Base-by-base conservation (phyloP, 805 yeast species). In the Komagataella phaffii region DNA sequence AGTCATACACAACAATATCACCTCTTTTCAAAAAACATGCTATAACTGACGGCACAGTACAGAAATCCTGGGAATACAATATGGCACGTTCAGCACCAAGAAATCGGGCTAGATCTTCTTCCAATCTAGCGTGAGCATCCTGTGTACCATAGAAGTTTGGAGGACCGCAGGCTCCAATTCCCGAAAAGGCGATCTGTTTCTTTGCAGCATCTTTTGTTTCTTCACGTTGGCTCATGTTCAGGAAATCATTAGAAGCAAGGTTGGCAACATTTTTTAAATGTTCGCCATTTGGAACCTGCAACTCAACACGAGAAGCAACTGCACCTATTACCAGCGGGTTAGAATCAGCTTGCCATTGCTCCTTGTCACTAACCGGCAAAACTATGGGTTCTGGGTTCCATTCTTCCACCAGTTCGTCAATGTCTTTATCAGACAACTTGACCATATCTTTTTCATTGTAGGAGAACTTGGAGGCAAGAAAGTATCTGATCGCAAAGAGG, bases 121-220 rank as follows among this genome's bases (percentile, higher is more conserved):
- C 95, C 52, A 87, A 73, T 59, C 83, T 75, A 52, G 81, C 82
- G 63, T 93, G 99, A 47, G 83, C 88, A 63, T 89, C 96, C 67
- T 89, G 96, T 54, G 89, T 85, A 55, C 99, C 99, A 65, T 90
- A 93, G 61, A 93, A 93, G 52, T 96, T 95, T 46, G 97, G 95
- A 4, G 99, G 98, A 45, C 98, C 96, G 72, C 99, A 93, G 0
- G 97, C 91, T 56, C 99, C 99, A 50, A 93, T 97, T 63, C 99
- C 99, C 53, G 85, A 80, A 53, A 73, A 72, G 48, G 72, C 71
- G 54, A 93, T 80, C 19, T 80, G 73, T 30, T 70, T 64, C 50
- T 77, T 74, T 3, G 89, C 88, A 10, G 72, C 75, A 18, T 71
- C 64, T 50, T 70, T 70, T 45, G 88, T 71, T 14, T 55, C 63